Base-by-base conservation (phyloP, 1,139 yeast species). In the Kodamaea suecica region DNA sequence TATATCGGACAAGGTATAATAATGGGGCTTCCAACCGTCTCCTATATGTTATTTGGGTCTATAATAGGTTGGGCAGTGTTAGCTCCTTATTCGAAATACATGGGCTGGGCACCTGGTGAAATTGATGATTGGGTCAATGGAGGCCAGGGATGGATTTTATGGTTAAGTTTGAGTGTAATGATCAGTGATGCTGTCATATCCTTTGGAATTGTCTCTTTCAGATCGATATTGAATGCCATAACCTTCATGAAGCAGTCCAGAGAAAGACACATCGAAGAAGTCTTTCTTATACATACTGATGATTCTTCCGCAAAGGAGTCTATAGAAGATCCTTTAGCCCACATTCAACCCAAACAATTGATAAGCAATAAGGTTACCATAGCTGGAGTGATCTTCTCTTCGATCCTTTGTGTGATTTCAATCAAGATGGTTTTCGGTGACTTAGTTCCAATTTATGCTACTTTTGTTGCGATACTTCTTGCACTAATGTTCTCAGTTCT, bases 1-100 rank as follows among this genome's bases (percentile, higher is more conserved):
- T 92, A 92, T 55, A 75, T 92, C 27, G 98, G 98, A 2, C 98
- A 92, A 59, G 98, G 98, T 3, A 88, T 92, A 29, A 92, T 92
- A 37, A 92, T 92, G 98, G 98, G 98, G 0, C 63, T 87, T 5
- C 88, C 92, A 2, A 90, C 97, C 0, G 95, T 90, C 0, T 71
- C 86, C 3, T 85, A 90, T 43, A 92, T 92, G 97, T 63, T 92
- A 29, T 73, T 87, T 49, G 98, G 98, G 3, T 81, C 95, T 12
- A 47, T 92, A 2, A 50, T 90, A 4, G 98, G 98, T 0, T 92
- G 98, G 98, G 95, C 77, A 0, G 61, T 92, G 1, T 63, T 92
- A 20, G 94, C 95, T 0, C 97, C 97, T 1, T 44, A 85, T 40
- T 80, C 95, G 1, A 73, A 83, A 41, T 48, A 65, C 38, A 55